Percentiles rank a stretch among this genome's conserved stretches.
Conservation (phyloP, 306 rosid genomes). For the Lathyrus sativus region DNA sequence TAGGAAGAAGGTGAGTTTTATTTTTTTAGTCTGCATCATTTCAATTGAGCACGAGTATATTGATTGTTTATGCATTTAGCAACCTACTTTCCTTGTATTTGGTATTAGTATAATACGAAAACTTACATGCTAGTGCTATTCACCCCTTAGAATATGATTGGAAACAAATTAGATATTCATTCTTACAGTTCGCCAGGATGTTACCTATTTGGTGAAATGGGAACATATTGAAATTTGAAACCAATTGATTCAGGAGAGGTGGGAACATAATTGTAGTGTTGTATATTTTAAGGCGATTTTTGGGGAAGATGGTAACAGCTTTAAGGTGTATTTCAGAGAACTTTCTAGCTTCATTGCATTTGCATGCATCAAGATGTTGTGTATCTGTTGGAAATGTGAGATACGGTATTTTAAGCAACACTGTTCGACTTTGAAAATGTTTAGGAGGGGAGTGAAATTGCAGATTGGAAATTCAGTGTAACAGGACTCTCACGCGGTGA, state of each 20-base stretch:
- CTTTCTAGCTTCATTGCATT: slow-evolving; percentile 13
- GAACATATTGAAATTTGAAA: slow-evolving; percentile 1
- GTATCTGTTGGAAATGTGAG: background rate
- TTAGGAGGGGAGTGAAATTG: background rate
- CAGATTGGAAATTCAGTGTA: background rate
- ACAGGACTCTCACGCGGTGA: background rate
- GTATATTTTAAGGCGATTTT: slow-evolving; percentile 5
- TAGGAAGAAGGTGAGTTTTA: slow-evolving; percentile 79
- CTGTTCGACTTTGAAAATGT: slow-evolving; percentile 1
- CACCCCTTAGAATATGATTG: background rate
- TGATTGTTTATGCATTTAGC: background rate
- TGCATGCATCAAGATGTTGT: background rate
- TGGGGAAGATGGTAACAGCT: background rate
- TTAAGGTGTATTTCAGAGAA: background rate
- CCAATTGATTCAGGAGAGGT: background rate
- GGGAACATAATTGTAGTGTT: background rate
- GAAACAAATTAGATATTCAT: background rate
- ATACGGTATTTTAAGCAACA: background rate
- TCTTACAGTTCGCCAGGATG: background rate
- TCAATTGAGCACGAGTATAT: background rate
- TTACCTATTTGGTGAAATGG: background rate
- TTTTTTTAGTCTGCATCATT: background rate
- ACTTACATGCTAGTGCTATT: background rate
- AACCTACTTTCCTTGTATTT: slow-evolving; percentile 1
- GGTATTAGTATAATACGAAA: slow-evolving; percentile 1